These are phyloP conservation scores for Kodamaea sagamina DNA, from an alignment of 805 yeast species.

Conservation along the genomic window DNA sequence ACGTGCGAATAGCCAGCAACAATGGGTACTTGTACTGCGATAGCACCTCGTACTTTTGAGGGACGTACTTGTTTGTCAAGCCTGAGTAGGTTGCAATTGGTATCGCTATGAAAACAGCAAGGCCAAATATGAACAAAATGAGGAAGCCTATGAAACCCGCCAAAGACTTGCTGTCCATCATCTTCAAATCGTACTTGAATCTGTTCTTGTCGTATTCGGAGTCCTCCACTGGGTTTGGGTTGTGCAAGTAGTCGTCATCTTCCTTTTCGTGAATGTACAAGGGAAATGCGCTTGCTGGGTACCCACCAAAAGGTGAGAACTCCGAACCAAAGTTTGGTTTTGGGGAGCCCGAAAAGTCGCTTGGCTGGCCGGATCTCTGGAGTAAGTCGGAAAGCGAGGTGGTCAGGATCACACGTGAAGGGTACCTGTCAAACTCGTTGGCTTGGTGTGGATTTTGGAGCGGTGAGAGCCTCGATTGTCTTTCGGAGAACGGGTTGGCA, in stretches of 20 bases:
- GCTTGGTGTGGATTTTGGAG: not conserved
- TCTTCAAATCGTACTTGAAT: slow-evolving; percentile 60
- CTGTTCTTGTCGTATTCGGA: slow-evolving; percentile 77
- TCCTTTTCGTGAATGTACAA: slow-evolving; percentile 88
- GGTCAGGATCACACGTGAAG: slow-evolving; percentile 60
- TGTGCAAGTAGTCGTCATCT: slow-evolving; percentile 89
- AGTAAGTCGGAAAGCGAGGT: slow-evolving; percentile 24
- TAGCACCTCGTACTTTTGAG: slow-evolving; percentile 44
- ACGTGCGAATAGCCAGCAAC: slow-evolving; percentile 22
- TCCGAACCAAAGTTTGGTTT: slow-evolving; percentile 36
- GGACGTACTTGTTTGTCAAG: slow-evolving; percentile 35
- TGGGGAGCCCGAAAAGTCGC: not conserved
- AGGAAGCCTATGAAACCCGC: slow-evolving; percentile 64
- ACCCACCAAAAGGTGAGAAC: slow-evolving; percentile 82
- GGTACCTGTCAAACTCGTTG: slow-evolving; percentile 54
- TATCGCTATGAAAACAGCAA: slow-evolving; percentile 67
- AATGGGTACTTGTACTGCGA: slow-evolving; percentile 37
- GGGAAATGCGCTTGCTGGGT: slow-evolving; percentile 90
- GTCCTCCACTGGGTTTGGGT: slow-evolving; percentile 93
- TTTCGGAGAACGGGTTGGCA: not conserved
- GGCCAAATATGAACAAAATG: slow-evolving; percentile 56
- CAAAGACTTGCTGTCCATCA: slow-evolving; percentile 61
- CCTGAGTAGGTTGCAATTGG: slow-evolving; percentile 87
- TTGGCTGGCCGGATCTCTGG: not conserved
- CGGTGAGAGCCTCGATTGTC: not conserved